These are phyloP conservation scores for Eucalyptus pauciflora DNA, from an alignment of 345 rosid species.

Conservation along the genomic window DNA sequence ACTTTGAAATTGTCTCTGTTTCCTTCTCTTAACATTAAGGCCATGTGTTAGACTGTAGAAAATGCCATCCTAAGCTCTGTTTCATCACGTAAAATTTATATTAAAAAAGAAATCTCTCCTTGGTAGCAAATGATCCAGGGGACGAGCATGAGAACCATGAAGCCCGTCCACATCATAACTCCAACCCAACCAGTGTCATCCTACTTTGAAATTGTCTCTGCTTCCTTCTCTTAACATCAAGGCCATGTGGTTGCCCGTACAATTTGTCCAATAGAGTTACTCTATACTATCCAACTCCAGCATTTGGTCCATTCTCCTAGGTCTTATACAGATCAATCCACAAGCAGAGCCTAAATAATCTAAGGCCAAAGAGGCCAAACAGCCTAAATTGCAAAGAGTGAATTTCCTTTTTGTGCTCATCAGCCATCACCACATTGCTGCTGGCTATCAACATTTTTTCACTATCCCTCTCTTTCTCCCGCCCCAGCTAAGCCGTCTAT, in stretches of 20 bases:
- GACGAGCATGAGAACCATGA: not conserved
- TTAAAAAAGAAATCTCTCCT: not conserved
- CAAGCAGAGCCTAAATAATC: not conserved
- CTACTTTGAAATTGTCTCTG: not conserved
- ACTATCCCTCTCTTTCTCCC: not conserved
- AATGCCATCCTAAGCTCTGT: not conserved
- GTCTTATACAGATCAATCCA: not conserved
- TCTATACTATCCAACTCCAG: not conserved
- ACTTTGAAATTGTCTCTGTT: not conserved
- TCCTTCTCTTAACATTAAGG: not conserved
- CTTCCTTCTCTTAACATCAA: not conserved
- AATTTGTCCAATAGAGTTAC: not conserved
- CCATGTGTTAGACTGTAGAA: not conserved
- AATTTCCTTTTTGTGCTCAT: not conserved
- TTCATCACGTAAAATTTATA: not conserved
- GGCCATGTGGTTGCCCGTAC: not conserved
- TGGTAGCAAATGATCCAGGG: not conserved
- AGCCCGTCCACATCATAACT: not conserved
- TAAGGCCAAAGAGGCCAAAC: not conserved
- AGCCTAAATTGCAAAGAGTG: not conserved
- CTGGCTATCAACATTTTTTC: not conserved
- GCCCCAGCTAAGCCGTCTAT: not conserved
- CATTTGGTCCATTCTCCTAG: not conserved
- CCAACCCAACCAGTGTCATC: not conserved
- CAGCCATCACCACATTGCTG: not conserved